phyloP scores from a whole-genome alignment of 2,329 filamentous ascomycete genomes.

The Penicillium sp. region DNA sequence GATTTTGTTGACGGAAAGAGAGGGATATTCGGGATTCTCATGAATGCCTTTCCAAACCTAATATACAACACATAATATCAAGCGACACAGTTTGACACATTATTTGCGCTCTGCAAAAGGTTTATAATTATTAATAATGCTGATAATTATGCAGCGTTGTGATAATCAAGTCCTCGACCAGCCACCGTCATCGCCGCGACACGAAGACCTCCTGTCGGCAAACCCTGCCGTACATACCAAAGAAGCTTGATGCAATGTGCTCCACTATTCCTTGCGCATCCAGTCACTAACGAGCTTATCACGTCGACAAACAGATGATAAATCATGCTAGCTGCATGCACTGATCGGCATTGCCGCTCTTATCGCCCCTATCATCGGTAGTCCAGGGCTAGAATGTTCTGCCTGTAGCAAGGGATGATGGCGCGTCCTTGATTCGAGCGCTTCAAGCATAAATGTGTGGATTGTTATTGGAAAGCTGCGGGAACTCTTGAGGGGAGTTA shows the following conservation, averaged over 20 bases:
- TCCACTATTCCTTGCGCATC: not conserved
- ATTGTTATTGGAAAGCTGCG: not conserved
- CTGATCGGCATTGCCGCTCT: constrained; percentile 6
- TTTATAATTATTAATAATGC: too few species aligned
- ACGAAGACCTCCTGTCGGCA: not conserved
- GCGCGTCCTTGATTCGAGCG: not conserved
- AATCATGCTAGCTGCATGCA: not conserved
- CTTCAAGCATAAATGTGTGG: not conserved
- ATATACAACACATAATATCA: too few species aligned
- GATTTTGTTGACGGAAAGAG: too few species aligned
- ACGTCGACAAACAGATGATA: not conserved
- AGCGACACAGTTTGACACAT: too few species aligned
- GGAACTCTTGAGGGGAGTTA: too few species aligned
- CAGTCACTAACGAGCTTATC: not conserved
- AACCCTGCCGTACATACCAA: not conserved
- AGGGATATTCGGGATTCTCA: too few species aligned
- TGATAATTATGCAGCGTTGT: not conserved
- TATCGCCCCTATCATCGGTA: not conserved
- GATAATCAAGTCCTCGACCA: not conserved
- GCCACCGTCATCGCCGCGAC: not conserved
- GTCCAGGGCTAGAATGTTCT: constrained; percentile 1
- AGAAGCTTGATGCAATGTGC: constrained; percentile 3
- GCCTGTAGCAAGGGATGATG: constrained; percentile 7
- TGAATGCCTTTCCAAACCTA: too few species aligned
- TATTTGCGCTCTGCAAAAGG: too few species aligned